These are phyloP conservation scores for Fusarium sulawesiense DNA, from an alignment of 2,329 filamentous ascomycete species.

Conservation along the genomic window DNA sequence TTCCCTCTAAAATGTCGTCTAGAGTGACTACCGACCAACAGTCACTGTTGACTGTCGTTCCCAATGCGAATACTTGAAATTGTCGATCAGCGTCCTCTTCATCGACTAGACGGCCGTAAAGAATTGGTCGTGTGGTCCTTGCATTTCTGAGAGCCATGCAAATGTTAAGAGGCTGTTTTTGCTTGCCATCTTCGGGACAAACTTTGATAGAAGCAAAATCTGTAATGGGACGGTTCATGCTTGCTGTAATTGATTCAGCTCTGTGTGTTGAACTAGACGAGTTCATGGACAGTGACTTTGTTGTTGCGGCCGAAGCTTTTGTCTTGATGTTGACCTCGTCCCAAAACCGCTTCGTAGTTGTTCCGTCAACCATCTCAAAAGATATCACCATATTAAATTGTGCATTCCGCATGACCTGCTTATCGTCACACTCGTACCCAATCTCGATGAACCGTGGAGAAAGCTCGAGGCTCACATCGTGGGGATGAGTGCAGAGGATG, in stretches of 20 bases:
- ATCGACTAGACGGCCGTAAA: slow-evolving; percentile 22
- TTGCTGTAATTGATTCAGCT: neutral
- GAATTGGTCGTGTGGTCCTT: neutral
- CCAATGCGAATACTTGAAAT: slow-evolving; percentile 2
- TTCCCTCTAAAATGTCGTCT: slow-evolving; percentile 2
- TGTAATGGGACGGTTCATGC: neutral
- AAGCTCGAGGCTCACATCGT: slow-evolving; percentile 15
- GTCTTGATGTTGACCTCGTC: slow-evolving; percentile 19
- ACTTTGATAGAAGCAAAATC: slow-evolving; percentile 5
- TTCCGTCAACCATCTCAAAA: neutral
- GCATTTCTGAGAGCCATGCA: slow-evolving; percentile 1
- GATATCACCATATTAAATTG: slow-evolving; percentile 23
- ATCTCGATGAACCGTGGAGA: neutral
- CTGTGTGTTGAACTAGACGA: neutral
- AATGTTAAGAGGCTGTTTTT: neutral
- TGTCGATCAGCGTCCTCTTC: neutral
- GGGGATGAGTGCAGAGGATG: neutral
- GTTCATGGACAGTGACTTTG: fast-evolving
- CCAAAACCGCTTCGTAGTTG: neutral
- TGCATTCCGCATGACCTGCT: neutral
- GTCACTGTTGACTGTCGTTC: neutral
- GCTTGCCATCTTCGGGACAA: fast-evolving
- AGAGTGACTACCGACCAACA: slow-evolving; percentile 14
- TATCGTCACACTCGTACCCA: neutral
- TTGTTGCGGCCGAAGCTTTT: fast-evolving